Evolutionary conservation across 257 asterid species (phyloP), one percentile per base, ranked within the genome.

Genomic region (Ilex asprella): DNA sequence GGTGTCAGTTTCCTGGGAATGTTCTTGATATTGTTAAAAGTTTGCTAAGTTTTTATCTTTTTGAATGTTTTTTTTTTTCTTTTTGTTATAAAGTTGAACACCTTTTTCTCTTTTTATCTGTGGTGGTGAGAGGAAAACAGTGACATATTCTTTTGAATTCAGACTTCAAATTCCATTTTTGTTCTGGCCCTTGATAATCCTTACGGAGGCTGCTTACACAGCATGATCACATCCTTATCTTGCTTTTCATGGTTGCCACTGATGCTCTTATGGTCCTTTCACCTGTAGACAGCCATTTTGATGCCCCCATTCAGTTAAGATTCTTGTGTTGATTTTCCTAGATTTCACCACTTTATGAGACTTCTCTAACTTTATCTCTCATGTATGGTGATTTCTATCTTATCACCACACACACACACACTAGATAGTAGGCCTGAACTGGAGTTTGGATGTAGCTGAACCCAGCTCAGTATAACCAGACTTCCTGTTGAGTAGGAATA

Each of bases 61-160:
- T 2, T 0, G 10, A 69, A 57, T 57, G 5, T 30, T 39, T 21
- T 64, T 12, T 49, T 31, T 41, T 16, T 64, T 12, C 56, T 31
- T 41, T 16, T 46, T 5, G 55, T 43, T 13, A 61, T 58, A 64
- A 70, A 65, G 55, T 59, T 61, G 60, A 51, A 56, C 21, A 21
- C 10, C 71, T 32, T 70, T 70, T 58, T 13, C 46, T 70, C 53
- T 31, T 21, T 59, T 16, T 15, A 12, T 13, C 30, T 10, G 56
- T 62, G 41, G 67, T 60, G 62, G 56, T 52, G 10, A 57, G 39
- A 2, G 16, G 13, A 35, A 49, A 31, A 58, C 27, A 57, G 57
- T 39, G 63, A 65, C 63, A 29, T 59, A 31, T 41, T 16, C 31
- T 21, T 15, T 15, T 10, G 10, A 7, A 15, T 52, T 52, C 3